Evolutionary conservation across 768 basidiomycete species (phyloP), one percentile per base, ranked within the genome.

Genomic region (Tricholoma furcatifolium): DNA sequence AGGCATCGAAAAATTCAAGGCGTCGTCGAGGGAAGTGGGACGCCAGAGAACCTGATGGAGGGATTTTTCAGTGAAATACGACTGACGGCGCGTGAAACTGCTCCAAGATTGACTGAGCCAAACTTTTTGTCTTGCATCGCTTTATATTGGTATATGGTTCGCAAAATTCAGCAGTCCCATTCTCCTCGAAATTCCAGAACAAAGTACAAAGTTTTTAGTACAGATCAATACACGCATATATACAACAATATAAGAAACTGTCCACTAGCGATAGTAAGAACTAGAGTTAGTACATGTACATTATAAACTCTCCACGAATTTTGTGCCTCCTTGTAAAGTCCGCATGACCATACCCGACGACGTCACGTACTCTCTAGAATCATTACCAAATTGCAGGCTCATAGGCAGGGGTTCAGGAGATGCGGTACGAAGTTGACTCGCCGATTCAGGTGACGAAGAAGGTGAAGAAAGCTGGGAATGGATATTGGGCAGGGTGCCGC

Each of bases 301-400:
- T 66, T 65, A 75, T 43, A 76, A 47, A 24, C 57, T 67, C 58
- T 80, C 79, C 23, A 80, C 64, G 52, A 81, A 81, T 62, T 75
- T 81, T 15, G 77, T 74, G 12, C 78, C 79, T n/a, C 70, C 70
- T 47, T 61, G 60, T 31, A 76, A 71, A 10, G 77, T 74, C 58
- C 67, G 70, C 57, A 70, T 57, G 18, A 73, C 67, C 42, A 54
- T 55, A 55, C 45, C 63, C 27, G 55, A 53, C 32, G 61, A 60
- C 9, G 53, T 44, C 41, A 53, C 35, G 32, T 55, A 61, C 24
- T 56, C 58, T 36, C 43, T 56, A 54, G 50, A 48, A 34, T 52
- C 59, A 24, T 23, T 40, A 8, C 52, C 56, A 15, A 51, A 43
- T n/a, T 31, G 30, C 36, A 50, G 10, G 5, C 15, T 20, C 12